Base-by-base conservation (phyloP, 176 grass and related monocot species). In the Oryza nivara region DNA sequence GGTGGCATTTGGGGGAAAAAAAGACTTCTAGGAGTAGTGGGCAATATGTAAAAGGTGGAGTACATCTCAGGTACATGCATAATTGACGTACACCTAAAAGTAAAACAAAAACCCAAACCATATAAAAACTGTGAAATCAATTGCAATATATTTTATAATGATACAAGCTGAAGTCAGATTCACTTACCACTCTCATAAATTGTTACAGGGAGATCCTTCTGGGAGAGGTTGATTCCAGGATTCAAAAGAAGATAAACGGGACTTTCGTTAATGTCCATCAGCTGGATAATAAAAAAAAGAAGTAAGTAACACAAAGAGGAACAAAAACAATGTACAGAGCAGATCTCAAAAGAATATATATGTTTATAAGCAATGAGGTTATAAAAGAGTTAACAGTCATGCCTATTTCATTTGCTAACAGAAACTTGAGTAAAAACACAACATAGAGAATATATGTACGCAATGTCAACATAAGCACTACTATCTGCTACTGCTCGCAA, bases 241-340 rank as follows among this genome's bases (percentile, higher is more conserved):
- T 99, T 99, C 74, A 99, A 85, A 73, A 99, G 85, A 81, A 99
- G 91, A 92, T 94, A 99, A 76, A 99, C 90, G 54, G 97, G 97
- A 77, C 88, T 94, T 82, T 99, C 97, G 23, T 99, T 99, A 73
- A 99, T 80, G 68, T 99, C 97, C 97, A 99, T 99, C 78, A 99
- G 77, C 97, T 99, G 84, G 72, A 87, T 73, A 83, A 82, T 22
- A 54, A 60, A 81, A 78, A 41, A 86, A 78, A 22, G 17, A 68
- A 70, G 5, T 74, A 77, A 9, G 70, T 86, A 75, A 74, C 3
- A 20, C 44, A 58, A 36, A 44, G 56, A 75, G 20, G 70, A 30
- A 46, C 80, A 16, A 43, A 22, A 80, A 85, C 14, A 68, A 26
- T 74, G 77, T 51, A 72, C 43, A 77, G 6, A 82, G 65, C 15